phyloP scores from a whole-genome alignment of 495 filamentous ascomycete genomes.

The Viridothelium virens region DNA sequence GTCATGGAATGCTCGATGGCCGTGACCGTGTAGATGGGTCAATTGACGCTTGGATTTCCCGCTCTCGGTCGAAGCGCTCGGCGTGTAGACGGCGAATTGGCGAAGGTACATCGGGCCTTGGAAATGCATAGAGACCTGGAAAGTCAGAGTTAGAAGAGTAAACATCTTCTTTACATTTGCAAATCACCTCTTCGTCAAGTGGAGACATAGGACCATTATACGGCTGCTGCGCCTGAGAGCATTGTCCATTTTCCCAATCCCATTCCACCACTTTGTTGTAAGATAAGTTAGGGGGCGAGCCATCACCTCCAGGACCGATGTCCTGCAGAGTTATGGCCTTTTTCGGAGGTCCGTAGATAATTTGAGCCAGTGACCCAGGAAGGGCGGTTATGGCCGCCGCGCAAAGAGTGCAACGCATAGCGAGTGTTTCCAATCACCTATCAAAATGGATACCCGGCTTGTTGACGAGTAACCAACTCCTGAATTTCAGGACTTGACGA shows the following conservation, averaged over 20 bases:
- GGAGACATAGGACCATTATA: constrained; percentile 56
- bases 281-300: constrained; percentile 4
- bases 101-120: constrained; percentile 57
- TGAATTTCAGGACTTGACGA: no score
- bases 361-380: background rate
- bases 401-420: background rate
- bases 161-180: background rate
- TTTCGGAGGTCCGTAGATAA: background rate
- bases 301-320: background rate
- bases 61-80: constrained; percentile 25
- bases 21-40: constrained; percentile 32
- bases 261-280: constrained; percentile 55
- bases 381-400: background rate
- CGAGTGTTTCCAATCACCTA: background rate
- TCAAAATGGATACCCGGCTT: background rate
- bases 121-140: constrained; percentile 59
- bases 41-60: constrained; percentile 30
- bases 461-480: no score
- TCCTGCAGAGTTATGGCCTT: background rate
- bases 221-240: constrained; percentile 39
- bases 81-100: constrained; percentile 56
- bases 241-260: constrained; percentile 47
- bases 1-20: constrained; percentile 35
- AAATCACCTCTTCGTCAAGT: constrained; percentile 56
- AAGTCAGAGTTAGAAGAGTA: background rate